Percentiles rank a stretch among this genome's conserved stretches.
Conservation (phyloP, 192 early-diverging fungal genomes). For the Coemansia nantahalensis region DNA sequence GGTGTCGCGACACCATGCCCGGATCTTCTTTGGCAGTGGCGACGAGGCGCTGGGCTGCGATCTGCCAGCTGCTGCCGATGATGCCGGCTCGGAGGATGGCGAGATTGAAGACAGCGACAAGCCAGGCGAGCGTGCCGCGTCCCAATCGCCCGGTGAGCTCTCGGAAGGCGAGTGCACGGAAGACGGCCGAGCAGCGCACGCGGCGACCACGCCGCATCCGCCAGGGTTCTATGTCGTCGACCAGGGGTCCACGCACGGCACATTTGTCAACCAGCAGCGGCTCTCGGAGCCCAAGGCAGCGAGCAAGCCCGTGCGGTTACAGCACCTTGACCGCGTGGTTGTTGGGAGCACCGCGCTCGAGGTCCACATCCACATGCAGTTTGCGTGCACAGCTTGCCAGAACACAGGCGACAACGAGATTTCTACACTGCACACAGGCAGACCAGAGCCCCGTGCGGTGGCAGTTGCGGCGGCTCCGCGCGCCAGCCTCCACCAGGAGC, state of each 20-base stretch:
- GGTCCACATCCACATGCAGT: conserved; percentile 63
- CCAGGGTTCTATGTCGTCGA: conserved; percentile 56
- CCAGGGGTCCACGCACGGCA: conserved; percentile 73
- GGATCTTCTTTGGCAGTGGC: conserved; percentile 39
- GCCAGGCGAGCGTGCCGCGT: background rate
- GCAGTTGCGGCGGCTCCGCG: background rate
- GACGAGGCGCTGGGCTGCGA: conserved; percentile 21
- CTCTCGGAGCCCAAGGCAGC: conserved; percentile 62
- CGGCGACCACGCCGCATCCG: background rate
- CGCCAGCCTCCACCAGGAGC: conserved; percentile 11
- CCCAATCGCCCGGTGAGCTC: background rate
- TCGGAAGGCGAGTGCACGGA: conserved; percentile 25
- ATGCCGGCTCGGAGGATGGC: conserved; percentile 33
- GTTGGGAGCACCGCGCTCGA: conserved; percentile 61
- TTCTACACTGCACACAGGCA: background rate
- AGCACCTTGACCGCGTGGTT: conserved; percentile 57
- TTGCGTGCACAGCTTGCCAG: conserved; percentile 63
- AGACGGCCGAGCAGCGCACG: background rate
- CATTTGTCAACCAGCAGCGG: conserved; percentile 64
- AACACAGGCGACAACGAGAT: conserved; percentile 56
- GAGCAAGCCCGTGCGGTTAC: conserved; percentile 57
- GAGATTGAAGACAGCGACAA: conserved; percentile 8
- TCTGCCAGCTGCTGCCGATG: background rate
- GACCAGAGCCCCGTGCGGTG: background rate
- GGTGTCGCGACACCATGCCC: conserved; percentile 63